phyloP scores from a whole-genome alignment of 768 basidiomycete genomes.

The Clavulina sp. region DNA sequence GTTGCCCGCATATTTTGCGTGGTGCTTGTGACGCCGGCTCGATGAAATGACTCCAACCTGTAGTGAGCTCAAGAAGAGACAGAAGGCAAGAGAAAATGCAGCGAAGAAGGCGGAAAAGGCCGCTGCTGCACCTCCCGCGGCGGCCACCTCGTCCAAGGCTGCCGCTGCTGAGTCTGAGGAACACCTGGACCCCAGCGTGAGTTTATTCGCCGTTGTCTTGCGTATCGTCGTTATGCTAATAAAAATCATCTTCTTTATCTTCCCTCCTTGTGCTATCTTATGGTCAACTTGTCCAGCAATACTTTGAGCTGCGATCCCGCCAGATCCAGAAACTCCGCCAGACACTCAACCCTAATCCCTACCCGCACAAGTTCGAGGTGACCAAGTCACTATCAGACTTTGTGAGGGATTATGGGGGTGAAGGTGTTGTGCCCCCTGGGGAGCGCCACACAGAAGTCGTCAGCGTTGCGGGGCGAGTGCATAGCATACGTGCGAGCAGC shows the following conservation, averaged over 20 bases:
- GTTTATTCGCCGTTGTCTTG: conserved; percentile 20
- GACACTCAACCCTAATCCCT: conserved; percentile 78
- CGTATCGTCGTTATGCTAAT: background rate
- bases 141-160: background rate
- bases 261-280: background rate
- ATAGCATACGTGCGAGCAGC: conserved; percentile 70
- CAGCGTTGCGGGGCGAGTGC: conserved; percentile 75
- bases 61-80: conserved; percentile 90
- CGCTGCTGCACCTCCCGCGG: conserved; percentile 13
- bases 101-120: conserved; percentile 66
- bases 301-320: conserved; percentile 82
- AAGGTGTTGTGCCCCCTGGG: conserved; percentile 6
- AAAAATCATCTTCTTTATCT: too few relatives aligned
- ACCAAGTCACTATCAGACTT: conserved; percentile 54
- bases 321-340: conserved; percentile 73
- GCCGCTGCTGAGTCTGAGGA: conserved; percentile 42
- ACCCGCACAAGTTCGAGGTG: conserved; percentile 98
- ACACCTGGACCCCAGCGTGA: conserved; percentile 79
- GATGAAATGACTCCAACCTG: conserved; percentile 9
- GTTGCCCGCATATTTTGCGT: too few relatives aligned
- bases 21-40: conserved; percentile 21
- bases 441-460: conserved; percentile 45
- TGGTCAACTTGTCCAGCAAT: conserved; percentile 48
- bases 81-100: conserved; percentile 59
- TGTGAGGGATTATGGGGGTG: conserved; percentile 47